A percentile compares a stretch with the other conserved stretches of the same genome.
Conservation (phyloP, 306 rosid species). For the Astragalus glycyphyllos region DNA sequence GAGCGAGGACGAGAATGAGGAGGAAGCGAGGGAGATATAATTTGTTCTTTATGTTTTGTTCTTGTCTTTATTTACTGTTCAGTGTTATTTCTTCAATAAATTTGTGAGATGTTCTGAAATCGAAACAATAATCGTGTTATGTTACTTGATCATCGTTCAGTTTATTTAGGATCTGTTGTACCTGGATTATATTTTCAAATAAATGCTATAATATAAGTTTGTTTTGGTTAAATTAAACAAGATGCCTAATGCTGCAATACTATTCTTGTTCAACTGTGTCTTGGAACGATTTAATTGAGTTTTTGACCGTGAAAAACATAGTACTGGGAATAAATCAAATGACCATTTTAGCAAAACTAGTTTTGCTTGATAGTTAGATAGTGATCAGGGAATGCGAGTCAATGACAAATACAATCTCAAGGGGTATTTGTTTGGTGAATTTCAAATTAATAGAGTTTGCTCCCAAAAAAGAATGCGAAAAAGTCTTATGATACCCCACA, state of each 20-base stretch:
- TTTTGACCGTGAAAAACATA: no score
- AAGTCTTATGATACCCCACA: background rate
- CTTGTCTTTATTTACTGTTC: background rate
- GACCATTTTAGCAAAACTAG: background rate
- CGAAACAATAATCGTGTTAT: background rate
- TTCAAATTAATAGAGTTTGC: background rate
- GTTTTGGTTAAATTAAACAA: background rate
- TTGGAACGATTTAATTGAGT: no score
- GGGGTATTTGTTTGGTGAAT: background rate
- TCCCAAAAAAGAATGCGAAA: no score
- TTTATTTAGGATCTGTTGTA: background rate
- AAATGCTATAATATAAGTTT: background rate
- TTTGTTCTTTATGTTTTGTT: slow-evolving; percentile 19
- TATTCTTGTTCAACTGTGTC: no score
- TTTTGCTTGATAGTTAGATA: background rate
- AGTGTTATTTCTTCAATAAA: slow-evolving; percentile 36
- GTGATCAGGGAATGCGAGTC: background rate
- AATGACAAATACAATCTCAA: no score
- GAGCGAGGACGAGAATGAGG: slow-evolving; percentile 87
- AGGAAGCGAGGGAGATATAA: slow-evolving; percentile 55
- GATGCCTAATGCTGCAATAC: background rate
- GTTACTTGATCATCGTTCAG: no score
- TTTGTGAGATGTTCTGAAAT: slow-evolving; percentile 45
- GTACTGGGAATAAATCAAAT: no score
- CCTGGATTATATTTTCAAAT: background rate